These are phyloP conservation scores for Nicotiana tabacum DNA, from an alignment of 257 asterid species.

Conservation along the genomic window DNA sequence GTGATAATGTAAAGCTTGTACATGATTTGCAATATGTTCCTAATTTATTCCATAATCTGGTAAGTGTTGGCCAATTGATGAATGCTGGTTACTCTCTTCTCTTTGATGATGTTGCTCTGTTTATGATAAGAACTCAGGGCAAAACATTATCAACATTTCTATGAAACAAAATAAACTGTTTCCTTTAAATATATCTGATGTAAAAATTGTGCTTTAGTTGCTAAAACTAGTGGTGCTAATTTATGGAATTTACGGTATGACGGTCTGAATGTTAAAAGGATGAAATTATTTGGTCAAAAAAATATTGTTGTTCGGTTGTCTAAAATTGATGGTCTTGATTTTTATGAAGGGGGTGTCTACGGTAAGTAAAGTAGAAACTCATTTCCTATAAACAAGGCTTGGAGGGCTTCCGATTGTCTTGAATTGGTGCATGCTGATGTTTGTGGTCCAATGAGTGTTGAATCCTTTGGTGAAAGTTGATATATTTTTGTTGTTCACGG, in stretches of 20 bases:
- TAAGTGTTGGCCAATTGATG: slow-evolving; percentile 20
- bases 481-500: neutral
- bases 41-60: neutral
- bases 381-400: neutral
- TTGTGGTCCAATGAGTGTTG: neutral
- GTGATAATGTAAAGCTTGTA: neutral
- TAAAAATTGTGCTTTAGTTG: too few relatives aligned
- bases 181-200: too few relatives aligned
- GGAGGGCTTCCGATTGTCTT: neutral
- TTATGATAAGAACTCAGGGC: neutral
- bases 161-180: neutral
- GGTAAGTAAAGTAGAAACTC: neutral
- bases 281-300: too few relatives aligned
- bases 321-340: neutral
- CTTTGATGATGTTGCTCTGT: neutral
- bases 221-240: too few relatives aligned
- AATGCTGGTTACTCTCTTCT: neutral
- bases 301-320: neutral
- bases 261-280: too few relatives aligned
- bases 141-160: too few relatives aligned
- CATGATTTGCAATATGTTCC: slow-evolving; percentile 10
- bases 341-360: neutral
- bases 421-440: neutral
- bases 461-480: neutral
- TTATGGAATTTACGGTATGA: too few relatives aligned